Conservation (phyloP, 768 basidiomycete species). For the Trichaptum fuscoviolaceum region DNA sequence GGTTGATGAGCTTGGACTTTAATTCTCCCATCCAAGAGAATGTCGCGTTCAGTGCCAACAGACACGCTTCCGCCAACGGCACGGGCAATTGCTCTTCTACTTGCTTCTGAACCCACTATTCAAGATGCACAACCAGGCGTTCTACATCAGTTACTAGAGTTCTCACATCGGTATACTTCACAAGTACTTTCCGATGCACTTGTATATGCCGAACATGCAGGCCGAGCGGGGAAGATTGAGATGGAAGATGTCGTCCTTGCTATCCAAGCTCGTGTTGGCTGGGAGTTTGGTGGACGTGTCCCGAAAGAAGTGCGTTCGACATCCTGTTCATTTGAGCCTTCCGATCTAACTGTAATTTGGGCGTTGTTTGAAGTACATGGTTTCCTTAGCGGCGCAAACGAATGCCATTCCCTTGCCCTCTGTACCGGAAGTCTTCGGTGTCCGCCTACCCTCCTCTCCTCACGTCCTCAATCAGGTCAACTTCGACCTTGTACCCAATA, state of each 20-base stretch:
- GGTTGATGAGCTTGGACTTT: not conserved
- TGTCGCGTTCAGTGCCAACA: constrained; percentile 40
- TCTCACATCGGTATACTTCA: constrained; percentile 76
- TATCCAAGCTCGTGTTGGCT: constrained; percentile 84
- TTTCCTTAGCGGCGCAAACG: constrained; percentile 77
- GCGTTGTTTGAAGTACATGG: constrained; percentile 49
- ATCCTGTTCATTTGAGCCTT: not conserved
- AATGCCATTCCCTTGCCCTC: constrained; percentile 76
- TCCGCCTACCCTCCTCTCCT: constrained; percentile 64
- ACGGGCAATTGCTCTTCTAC: constrained; percentile 73
- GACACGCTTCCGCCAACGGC: constrained; percentile 83
- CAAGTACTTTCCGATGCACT: constrained; percentile 82
- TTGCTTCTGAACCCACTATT: constrained; percentile 78
- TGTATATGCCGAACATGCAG: constrained; percentile 85
- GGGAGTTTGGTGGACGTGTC: constrained; percentile 87
- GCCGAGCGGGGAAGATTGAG: constrained; percentile 71
- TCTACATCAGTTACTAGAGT: constrained; percentile 82
- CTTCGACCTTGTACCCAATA: constrained; percentile 83
- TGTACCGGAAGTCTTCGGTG: constrained; percentile 86
- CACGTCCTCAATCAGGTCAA: constrained; percentile 77
- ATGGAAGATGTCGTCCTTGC: constrained; percentile 79
- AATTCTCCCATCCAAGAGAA: constrained; percentile 13
- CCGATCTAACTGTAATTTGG: not conserved
- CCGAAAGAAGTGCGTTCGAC: constrained; percentile 72
- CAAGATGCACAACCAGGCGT: constrained; percentile 86